Evolutionary conservation across 805 yeast species (phyloP), one percentile per base, ranked within the genome.

Genomic region (Schwanniomyces sp.): DNA sequence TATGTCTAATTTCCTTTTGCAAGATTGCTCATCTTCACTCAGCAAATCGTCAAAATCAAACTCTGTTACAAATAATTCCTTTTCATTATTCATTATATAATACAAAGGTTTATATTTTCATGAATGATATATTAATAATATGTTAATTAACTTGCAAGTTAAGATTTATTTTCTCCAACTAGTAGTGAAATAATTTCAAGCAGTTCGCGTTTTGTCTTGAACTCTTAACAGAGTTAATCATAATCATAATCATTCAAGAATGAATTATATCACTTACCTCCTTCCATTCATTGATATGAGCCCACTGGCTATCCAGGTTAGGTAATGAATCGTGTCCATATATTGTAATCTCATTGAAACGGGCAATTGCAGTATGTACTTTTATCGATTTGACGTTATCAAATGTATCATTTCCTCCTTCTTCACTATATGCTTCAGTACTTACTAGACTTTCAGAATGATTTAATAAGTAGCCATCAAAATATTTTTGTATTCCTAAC

Each of bases 301-400:
- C 41, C 64, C 68, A 67, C 44, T 62, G 66, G 41, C 56, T 59
- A 17, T 51, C 44, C 44, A 44, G 52, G 4, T 53, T 54, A 1
- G 54, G 53, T 4, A 51, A 49, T 3, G 58, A 44, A 44, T 70
- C 75, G 43, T 70, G 75, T 7, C 74, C 75, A 51, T 59, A 65
- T 5, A 59, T 51, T 1, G 47, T 52, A 12, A 69, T 45, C 1
- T 52, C 45, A 14, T 59, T 45, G 45, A 69, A 62, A 37, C 54
- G 52, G 1, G 66, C 72, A 8, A 54, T 45, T 2, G 67, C 44
- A 7, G 49, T 51, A 36, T 57, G 59, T 2, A 50, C 60, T 29
- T 59, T 56, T 18, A 62, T 58, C 3, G 63, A 54, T 34, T 53
- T 53, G 30, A 52, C 38, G 25, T 53, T 55, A 16, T 52, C 55